Evolutionary conservation across 2,329 filamentous ascomycete species (phyloP), one percentile per base, ranked within the genome.

Genomic region (Trichophyton rubrum): DNA sequence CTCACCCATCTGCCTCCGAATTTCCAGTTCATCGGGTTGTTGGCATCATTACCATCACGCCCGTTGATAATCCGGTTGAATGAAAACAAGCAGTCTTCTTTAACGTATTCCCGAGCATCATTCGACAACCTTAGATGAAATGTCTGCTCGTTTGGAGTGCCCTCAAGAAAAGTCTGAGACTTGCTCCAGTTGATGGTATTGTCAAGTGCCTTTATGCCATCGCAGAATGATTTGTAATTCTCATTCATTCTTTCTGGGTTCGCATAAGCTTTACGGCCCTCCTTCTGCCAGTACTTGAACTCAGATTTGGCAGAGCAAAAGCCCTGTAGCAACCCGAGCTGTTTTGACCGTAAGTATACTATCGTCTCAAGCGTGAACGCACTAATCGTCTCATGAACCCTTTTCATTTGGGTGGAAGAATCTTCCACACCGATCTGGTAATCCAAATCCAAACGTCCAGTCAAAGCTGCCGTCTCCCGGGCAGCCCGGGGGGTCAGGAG

Each of bases 351-450:
- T 56, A 65, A 13, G 49, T 64, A 55, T 17, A 67, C 58, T 13
- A 68, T 60, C 7, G 56, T 65, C 43, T 64, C 58, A 11, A 69
- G 56, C 8, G 69, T 68, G 56, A 66, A 70, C 4, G 70, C 64
- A 0, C 70, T 64, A 49, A 67, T 64, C 8, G 63, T 61, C 8
- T 55, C 27, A 27, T 67, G 65, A 35, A 35, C 66, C 65, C 3
- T 58, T 15, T 24, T 63, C 59, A 56, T 72, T 74, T 9, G 72
- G 71, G 61, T 74, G 72, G 62, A 75, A 74, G 56, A 67, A 67
- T 30, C 63, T 64, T 7, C 66, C 67, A 56, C 72, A 62, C 9
- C 49, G 62, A 66, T 73, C 71, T 6, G 71, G 72, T n/a, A 71
- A 59, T 5, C 38, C 38, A 41, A 41, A 41, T 15, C 38, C 38